phyloP scores from a whole-genome alignment of 2,329 filamentous ascomycete species.

The Paecilomyces sp. region DNA sequence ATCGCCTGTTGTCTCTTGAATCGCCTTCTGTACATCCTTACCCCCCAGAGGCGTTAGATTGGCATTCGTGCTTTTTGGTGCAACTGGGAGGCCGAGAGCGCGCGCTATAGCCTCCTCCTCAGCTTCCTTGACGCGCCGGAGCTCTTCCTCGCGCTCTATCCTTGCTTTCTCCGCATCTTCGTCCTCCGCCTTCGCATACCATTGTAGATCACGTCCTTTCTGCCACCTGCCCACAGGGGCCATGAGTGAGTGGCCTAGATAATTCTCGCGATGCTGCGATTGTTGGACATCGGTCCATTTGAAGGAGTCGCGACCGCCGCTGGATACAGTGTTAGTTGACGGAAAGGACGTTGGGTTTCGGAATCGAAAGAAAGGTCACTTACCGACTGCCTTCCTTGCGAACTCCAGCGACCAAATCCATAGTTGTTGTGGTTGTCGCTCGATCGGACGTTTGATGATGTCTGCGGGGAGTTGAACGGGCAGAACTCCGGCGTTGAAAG shows the following conservation, averaged over 20 bases:
- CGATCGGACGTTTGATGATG: neutral
- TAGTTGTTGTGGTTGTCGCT: slow-evolving; percentile 30
- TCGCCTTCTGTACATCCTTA: slow-evolving; percentile 49
- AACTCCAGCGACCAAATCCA: slow-evolving; percentile 91
- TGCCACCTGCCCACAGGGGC: slow-evolving; percentile 91
- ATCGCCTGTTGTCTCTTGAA: slow-evolving; percentile 34
- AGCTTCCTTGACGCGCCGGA: slow-evolving; percentile 75
- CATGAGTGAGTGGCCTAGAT: slow-evolving; percentile 84
- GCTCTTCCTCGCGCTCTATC: slow-evolving; percentile 67
- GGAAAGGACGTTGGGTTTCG: neutral
- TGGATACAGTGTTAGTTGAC: slow-evolving; percentile 17
- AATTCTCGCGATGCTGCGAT: slow-evolving; percentile 81
- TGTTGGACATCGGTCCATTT: slow-evolving; percentile 91
- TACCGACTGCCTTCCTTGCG: slow-evolving; percentile 79
- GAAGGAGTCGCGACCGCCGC: slow-evolving; percentile 86
- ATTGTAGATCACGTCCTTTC: slow-evolving; percentile 61
- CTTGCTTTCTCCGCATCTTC: slow-evolving; percentile 39
- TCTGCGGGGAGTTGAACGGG: neutral
- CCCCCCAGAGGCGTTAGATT: slow-evolving; percentile 57
- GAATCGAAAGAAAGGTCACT: slow-evolving; percentile 6
- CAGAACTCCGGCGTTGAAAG: neutral
- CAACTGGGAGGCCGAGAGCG: slow-evolving; percentile 72
- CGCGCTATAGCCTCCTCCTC: slow-evolving; percentile 85
- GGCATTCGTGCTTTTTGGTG: slow-evolving; percentile 54
- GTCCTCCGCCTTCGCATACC: slow-evolving; percentile 57